A percentile compares a stretch with the other conserved stretches of the same genome.
Evolutionary conservation across 495 filamentous ascomycete species (phyloP).

Genomic region (Xylaria scruposa): DNA sequence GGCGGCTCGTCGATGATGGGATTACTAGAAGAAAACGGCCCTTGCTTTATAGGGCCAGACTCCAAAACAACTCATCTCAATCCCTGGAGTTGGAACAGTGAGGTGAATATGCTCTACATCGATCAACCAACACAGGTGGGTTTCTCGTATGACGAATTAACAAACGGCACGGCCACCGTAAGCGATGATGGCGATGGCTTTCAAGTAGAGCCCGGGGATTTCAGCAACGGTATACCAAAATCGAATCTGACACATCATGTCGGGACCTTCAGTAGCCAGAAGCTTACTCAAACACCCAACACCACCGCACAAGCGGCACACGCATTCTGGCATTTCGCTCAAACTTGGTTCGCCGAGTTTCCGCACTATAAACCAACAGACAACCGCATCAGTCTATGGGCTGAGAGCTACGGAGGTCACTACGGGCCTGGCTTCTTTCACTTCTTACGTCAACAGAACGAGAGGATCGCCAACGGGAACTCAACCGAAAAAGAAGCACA

Average conservation of each 20-base stretch:
- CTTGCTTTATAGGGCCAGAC: slow-evolving; percentile 30
- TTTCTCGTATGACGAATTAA: slow-evolving; percentile 61
- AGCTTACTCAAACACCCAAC: slow-evolving; percentile 62
- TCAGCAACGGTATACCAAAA: slow-evolving; percentile 40
- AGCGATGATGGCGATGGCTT: slow-evolving; percentile 29
- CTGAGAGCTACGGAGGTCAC: slow-evolving; percentile 68
- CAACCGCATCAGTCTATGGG: slow-evolving; percentile 61
- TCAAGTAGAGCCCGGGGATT: slow-evolving; percentile 3
- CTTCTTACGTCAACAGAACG: slow-evolving; percentile 68
- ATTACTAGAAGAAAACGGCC: slow-evolving; percentile 32
- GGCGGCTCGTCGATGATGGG: slow-evolving; percentile 45
- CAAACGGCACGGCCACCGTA: slow-evolving; percentile 57
- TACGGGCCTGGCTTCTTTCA: slow-evolving; percentile 68
- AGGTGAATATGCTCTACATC: slow-evolving; percentile 77
- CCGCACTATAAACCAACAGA: slow-evolving; percentile 66
- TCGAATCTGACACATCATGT: slow-evolving; percentile 50
- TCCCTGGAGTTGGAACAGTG: slow-evolving; percentile 71
- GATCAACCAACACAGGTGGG: slow-evolving; percentile 69
- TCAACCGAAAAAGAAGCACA: slow-evolving; percentile 53
- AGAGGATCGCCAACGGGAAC: slow-evolving; percentile 55
- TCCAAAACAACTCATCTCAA: slow-evolving; percentile 22
- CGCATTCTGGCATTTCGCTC: slow-evolving; percentile 73
- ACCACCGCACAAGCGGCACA: slow-evolving; percentile 69
- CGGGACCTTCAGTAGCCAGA: slow-evolving; percentile 68
- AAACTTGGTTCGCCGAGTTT: slow-evolving; percentile 68